Evolutionary conservation across 129 eudicot species (phyloP).

Genomic region (Oenanthe sinensis): DNA sequence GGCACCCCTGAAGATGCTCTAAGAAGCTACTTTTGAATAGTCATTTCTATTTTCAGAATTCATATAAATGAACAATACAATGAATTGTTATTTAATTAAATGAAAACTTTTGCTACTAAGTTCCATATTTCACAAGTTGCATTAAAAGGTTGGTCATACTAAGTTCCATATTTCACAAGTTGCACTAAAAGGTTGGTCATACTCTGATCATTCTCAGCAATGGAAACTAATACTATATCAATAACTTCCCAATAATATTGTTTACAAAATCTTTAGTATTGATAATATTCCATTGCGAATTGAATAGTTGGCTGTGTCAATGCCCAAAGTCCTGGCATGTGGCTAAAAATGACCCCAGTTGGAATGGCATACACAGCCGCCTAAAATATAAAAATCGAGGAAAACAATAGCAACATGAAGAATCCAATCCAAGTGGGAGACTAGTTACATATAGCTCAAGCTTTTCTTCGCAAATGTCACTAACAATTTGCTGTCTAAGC

Average conservation of each 20-base stretch:
- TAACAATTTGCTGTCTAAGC: constrained; percentile 28
- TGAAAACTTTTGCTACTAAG: too few relatives aligned
- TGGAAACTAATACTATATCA: not conserved
- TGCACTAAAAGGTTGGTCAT: not conserved
- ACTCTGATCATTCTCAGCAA: not conserved
- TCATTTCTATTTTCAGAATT: not conserved
- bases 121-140: too few relatives aligned
- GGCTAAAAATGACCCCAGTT: constrained; percentile 16
- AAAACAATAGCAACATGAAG: not conserved
- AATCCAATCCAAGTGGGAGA: constrained; percentile 16
- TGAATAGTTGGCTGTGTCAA: constrained; percentile 6
- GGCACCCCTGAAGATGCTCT: too few relatives aligned
- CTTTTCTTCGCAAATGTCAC: constrained; percentile 30
- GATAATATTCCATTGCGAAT: constrained; percentile 10
- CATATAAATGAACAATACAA: not conserved
- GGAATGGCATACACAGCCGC: constrained; percentile 27
- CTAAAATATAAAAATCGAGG: constrained; percentile 12
- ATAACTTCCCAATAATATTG: not conserved
- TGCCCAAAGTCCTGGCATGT: constrained; percentile 33
- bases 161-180: not conserved
- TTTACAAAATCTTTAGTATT: constrained; percentile 10
- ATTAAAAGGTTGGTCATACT: too few relatives aligned
- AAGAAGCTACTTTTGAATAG: not conserved
- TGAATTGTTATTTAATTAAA: not conserved
- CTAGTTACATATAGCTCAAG: constrained; percentile 40